Evolutionary conservation across 73 alveolate species (phyloP).

Genomic region (Stentor roeselii): DNA sequence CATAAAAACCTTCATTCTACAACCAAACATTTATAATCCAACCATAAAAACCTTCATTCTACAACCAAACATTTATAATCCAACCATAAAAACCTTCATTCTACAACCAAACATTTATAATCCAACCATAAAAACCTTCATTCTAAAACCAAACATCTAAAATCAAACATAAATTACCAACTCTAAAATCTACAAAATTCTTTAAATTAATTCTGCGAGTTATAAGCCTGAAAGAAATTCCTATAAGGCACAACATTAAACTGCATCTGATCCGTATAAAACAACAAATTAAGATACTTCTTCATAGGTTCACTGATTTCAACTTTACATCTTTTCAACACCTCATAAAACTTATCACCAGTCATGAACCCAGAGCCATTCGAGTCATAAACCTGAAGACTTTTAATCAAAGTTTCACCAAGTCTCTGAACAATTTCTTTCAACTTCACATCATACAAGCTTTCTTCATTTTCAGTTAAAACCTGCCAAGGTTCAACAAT

Average conservation of each 20-base stretch:
- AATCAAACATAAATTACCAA: no score
- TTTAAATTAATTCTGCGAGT: not conserved
- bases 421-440: not conserved
- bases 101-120: no score
- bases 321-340: not conserved
- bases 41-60: no score
- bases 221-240: constrained; percentile 19
- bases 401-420: not conserved
- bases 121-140: no score
- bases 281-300: not conserved
- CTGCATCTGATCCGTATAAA: constrained; percentile 19
- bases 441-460: not conserved
- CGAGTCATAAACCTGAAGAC: not conserved
- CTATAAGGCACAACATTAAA: constrained; percentile 20
- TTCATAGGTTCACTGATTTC: not conserved
- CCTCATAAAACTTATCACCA: not conserved
- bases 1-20: no score
- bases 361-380: not conserved
- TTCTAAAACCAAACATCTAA: no score
- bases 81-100: no score
- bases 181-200: not conserved
- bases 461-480: constrained; percentile 14
- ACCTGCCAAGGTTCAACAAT: constrained; percentile 20
- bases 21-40: no score
- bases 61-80: no score